Percentiles rank a stretch among this genome's conserved stretches.
Evolutionary conservation across 257 asterid genomes (phyloP).

Genomic region (Solanum boliviense): DNA sequence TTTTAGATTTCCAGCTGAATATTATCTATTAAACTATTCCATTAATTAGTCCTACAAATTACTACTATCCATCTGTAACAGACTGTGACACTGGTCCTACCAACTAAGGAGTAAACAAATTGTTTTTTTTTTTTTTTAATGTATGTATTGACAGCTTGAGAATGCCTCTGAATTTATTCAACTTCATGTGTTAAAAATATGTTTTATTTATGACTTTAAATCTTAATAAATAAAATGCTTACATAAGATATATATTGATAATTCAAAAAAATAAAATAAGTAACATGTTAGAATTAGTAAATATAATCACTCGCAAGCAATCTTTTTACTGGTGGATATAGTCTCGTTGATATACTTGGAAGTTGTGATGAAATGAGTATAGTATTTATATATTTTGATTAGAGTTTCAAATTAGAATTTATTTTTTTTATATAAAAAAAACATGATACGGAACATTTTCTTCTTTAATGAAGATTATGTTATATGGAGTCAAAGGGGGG

Average conservation of each 20-base stretch:
- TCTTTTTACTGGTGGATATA: not conserved
- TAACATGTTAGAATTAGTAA: not conserved
- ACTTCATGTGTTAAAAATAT: not conserved
- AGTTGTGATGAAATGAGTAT: not conserved
- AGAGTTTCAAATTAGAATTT: not conserved
- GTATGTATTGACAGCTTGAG: not conserved
- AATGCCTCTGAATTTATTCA: not conserved
- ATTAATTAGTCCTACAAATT: not conserved
- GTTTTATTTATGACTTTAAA: not conserved
- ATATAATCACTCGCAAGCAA: not conserved
- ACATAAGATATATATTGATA: not conserved
- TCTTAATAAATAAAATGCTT: not conserved
- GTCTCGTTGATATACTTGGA: not conserved
- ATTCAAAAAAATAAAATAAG: not conserved
- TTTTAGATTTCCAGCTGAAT: not conserved
- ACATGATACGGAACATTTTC: not conserved
- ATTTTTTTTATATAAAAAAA: too few relatives aligned
- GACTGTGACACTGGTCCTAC: not conserved
- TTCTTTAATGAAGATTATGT: not conserved
- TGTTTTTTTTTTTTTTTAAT: not conserved
- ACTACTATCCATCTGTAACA: slow-evolving; percentile 7
- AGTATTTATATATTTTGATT: not conserved
- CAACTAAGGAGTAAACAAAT: not conserved
- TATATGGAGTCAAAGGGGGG: too few relatives aligned
- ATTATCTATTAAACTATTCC: not conserved